Evolutionary conservation across 2,329 filamentous ascomycete genomes (phyloP), one percentile per base, ranked within the genome.

Genomic region (Ophiosphaerella korrae): DNA sequence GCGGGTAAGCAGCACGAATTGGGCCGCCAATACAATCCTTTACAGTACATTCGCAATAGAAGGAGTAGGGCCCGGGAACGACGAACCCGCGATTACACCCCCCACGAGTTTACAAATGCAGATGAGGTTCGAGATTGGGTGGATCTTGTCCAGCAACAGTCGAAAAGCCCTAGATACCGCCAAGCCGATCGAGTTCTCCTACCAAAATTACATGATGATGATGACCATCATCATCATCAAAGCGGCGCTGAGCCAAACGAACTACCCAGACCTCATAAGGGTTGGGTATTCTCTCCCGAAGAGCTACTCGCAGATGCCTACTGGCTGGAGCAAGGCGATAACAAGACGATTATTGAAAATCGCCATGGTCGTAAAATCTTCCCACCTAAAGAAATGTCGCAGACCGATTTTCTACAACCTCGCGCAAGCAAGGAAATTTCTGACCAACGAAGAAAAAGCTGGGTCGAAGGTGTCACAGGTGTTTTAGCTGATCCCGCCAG

Each of bases 21-120:
- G 7, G 88, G 89, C 4, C 86, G 92, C 45, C 76, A 80, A 2
- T 97, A 97, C 70, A 96, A 99, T 69, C 94, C 93, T 4, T 76
- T 99, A 21, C 94, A 97, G 72, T 91, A 91, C 62, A 89, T 97
- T 48, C 87, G 94, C 16, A 97, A 99, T 68, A 84, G 93, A 41
- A 93, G 92, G 69, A 84, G 94, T 11, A 83, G 94, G 55, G 88
- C 88, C 23, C 84, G 92, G 13, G 90, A 95, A 74, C 84, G 90
- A 35, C 87, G 84, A 58, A 75, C 82, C 0, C 87, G 96, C 31
- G 85, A 94, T 63, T 86, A 89, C 13, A 86, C 90, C 55, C 80
- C 81, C 1, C 87, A 89, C 60, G 90, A 89, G 1, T 97, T 95
- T 77, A 81, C 84, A 34, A 87, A 97, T 70, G 78, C 90, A 1